phyloP scores from a whole-genome alignment of 2,329 filamentous ascomycete genomes.

The Sporothrix luriei region DNA sequence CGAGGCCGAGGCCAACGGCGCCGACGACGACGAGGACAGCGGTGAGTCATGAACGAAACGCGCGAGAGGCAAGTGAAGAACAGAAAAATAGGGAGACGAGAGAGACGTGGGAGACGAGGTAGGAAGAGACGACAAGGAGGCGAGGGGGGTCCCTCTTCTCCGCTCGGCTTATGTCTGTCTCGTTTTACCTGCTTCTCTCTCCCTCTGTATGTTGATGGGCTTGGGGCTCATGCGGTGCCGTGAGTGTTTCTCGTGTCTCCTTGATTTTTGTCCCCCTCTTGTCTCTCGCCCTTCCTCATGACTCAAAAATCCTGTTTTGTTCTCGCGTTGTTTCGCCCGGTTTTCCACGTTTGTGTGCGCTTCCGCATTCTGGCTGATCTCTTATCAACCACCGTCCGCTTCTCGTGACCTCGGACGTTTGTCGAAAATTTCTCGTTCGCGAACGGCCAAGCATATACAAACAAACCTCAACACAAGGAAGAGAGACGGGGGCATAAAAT shows the following conservation, averaged over 20 bases:
- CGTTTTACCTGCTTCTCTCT: background rate
- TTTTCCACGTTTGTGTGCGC: background rate
- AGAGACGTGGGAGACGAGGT: slow-evolving; percentile 8
- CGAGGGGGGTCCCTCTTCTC: background rate
- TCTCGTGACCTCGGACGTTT: background rate
- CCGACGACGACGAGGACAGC: slow-evolving; percentile 28
- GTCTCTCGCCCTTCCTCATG: slow-evolving; percentile 3
- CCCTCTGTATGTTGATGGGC: background rate
- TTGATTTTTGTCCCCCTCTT: background rate
- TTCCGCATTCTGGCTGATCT: background rate
- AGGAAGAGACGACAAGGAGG: background rate
- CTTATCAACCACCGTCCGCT: background rate
- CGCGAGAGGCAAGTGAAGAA: background rate
- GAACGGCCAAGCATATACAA: background rate
- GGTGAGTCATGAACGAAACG: slow-evolving; percentile 25
- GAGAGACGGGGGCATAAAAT: background rate
- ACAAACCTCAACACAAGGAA: background rate
- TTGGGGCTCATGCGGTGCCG: background rate
- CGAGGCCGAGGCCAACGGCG: slow-evolving; percentile 29
- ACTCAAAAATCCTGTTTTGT: background rate
- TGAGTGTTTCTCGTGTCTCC: slow-evolving; percentile 1
- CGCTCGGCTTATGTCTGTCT: background rate
- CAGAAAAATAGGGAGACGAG: background rate
- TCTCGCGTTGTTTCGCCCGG: too few relatives aligned
- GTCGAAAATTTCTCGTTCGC: background rate